phyloP scores from a whole-genome alignment of 352 stramenopile species.

The Phytophthora sojae region DNA sequence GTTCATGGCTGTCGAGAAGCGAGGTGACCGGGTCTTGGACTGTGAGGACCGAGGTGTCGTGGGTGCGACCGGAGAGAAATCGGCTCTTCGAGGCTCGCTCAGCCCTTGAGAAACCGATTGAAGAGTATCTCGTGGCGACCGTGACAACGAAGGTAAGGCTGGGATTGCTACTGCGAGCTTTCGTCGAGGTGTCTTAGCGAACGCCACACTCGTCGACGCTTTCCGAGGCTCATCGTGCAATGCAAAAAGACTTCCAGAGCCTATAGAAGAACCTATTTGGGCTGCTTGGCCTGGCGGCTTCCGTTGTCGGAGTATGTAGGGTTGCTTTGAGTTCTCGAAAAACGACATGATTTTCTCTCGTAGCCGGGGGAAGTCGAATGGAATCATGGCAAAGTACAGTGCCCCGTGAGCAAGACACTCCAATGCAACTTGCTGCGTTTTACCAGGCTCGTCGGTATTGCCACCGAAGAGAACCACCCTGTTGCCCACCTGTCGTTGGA shows the following conservation, averaged over 20 bases:
- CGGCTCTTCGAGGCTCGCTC: conserved; percentile 32
- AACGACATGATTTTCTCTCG: conserved; percentile 61
- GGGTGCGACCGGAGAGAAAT: conserved; percentile 40
- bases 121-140: conserved; percentile 20
- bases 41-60: conserved; percentile 54
- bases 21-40: conserved; percentile 54
- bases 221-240: conserved; percentile 46
- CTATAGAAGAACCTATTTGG: conserved; percentile 46
- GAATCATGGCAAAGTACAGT: conserved; percentile 67
- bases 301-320: conserved; percentile 64
- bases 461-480: conserved; percentile 71
- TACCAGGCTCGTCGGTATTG: conserved; percentile 38
- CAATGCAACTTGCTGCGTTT: conserved; percentile 41
- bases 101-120: conserved; percentile 22
- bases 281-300: conserved; percentile 35
- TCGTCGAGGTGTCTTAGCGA: conserved; percentile 44
- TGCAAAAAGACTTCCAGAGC: conserved; percentile 47
- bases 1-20: conserved; percentile 49
- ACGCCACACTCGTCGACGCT: conserved; percentile 46
- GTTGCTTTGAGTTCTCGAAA: conserved; percentile 63
- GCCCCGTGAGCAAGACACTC: conserved; percentile 59
- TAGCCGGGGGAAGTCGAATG: conserved; percentile 66
- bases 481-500: conserved; percentile 49
- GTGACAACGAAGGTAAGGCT: conserved; percentile 31
- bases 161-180: conserved; percentile 41